A percentile compares a stretch with the other conserved stretches of the same genome.
phyloP scores from a whole-genome alignment of 2,329 filamentous ascomycete species.

The Geosmithia flava region DNA sequence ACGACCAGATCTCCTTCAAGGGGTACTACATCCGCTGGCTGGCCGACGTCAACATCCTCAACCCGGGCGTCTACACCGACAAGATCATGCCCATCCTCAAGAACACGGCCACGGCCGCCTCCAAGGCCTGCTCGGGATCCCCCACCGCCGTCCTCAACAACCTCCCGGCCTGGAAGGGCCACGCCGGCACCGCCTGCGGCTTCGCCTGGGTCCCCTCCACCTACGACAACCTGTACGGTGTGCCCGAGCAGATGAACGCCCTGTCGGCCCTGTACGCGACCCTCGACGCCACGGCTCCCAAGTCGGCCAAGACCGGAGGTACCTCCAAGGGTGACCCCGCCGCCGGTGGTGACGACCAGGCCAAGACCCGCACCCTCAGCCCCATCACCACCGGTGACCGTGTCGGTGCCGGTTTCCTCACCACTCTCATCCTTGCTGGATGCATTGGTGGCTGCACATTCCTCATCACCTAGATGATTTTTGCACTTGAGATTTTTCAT shows the following conservation, averaged over 20 bases:
- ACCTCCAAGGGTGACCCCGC: constrained; percentile 39
- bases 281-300: constrained; percentile 30
- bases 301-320: constrained; percentile 44
- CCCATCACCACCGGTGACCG: constrained; percentile 36
- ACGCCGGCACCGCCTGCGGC: constrained; percentile 51
- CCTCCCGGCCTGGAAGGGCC: constrained; percentile 29
- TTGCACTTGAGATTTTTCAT: background rate
- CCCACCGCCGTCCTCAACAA: constrained; percentile 10
- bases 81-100: constrained; percentile 38
- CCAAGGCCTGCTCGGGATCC: constrained; percentile 35
- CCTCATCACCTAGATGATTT: constrained; percentile 11
- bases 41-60: constrained; percentile 40
- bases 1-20: constrained; percentile 65
- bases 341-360: constrained; percentile 24
- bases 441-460: constrained; percentile 38
- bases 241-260: constrained; percentile 60
- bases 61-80: constrained; percentile 32
- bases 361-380: constrained; percentile 12
- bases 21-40: constrained; percentile 61
- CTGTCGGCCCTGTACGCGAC: constrained; percentile 51
- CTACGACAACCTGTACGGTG: constrained; percentile 49
- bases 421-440: constrained; percentile 33
- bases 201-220: constrained; percentile 44
- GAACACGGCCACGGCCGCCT: constrained; percentile 39
- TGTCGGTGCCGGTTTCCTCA: constrained; percentile 44